Evolutionary conservation across 208 protist genomes (phyloP).

Genomic region (Leishmania lainsoni): DNA sequence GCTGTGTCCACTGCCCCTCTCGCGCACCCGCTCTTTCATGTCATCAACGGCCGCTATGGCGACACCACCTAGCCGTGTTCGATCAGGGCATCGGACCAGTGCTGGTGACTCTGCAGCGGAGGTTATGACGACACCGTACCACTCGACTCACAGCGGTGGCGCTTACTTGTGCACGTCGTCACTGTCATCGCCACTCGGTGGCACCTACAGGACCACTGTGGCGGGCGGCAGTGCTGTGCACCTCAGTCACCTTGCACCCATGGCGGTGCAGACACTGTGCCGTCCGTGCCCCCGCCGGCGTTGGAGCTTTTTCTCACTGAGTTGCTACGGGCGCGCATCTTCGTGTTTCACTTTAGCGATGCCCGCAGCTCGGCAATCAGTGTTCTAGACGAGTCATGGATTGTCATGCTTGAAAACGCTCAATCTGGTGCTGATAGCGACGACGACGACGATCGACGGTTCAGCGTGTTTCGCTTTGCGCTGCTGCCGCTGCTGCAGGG

Average conservation of each 20-base stretch:
- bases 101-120: not conserved
- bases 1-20: not conserved
- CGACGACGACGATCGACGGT: conserved; percentile 40
- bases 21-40: not conserved
- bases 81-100: not conserved
- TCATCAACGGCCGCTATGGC: conserved; percentile 2
- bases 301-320: conserved; percentile 31
- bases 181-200: not conserved
- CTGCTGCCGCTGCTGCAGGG: conserved; percentile 82
- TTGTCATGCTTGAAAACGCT: conserved; percentile 70
- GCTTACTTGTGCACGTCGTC: not conserved
- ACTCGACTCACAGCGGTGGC: conserved; percentile 1
- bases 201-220: not conserved
- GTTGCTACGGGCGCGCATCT: conserved; percentile 42
- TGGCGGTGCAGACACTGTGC: not conserved
- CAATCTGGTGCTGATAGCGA: conserved; percentile 47
- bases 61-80: conserved; percentile 10
- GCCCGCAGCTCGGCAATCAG: conserved; percentile 41
- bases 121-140: conserved; percentile 14
- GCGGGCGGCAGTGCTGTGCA: not conserved
- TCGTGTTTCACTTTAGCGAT: conserved; percentile 66
- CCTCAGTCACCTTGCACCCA: not conserved
- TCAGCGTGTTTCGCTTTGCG: conserved; percentile 74
- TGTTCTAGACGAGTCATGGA: conserved; percentile 81
- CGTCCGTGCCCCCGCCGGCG: conserved; percentile 11